Evolutionary conservation across 2,329 filamentous ascomycete species (phyloP), one percentile per base, ranked within the genome.

Genomic region (Colletotrichum brevisporum): DNA sequence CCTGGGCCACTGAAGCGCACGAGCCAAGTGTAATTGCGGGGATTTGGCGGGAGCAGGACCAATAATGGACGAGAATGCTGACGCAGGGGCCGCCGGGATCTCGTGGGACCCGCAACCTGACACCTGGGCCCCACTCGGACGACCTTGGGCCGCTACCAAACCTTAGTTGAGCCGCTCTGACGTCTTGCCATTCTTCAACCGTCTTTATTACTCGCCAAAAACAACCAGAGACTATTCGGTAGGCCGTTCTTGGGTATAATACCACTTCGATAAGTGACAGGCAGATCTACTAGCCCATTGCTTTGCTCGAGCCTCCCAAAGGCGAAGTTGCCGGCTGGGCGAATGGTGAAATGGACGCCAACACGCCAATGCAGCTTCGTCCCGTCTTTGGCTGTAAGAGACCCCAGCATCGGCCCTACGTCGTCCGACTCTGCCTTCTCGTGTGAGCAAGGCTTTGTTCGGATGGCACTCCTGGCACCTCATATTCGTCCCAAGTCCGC

Each of bases 101-200:
- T 36, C 31, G 6, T 36, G n/a, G 4, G 54, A 24, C 18, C 54
- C 62, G 27, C 15, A 18, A 4, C 2, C 24, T 36, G 26, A 48
- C 41, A 41, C 36, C 10, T n/a, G 18, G 5, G n/a, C 41, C 51
- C 51, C 60, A 65, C 54, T 53, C n/a, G 16, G 24, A 52, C 41
- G 50, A 39, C 52, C 39, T 24, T 66, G 41, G 36, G 47, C 47
- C 43, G 43, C 31, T 45, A 51, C 69, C 64, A 71, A 71, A 71
- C 69, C 69, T 71, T 71, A 69, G 60, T 64, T 69, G 69, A 71
- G 69, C 69, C 69, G 60, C 69, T 66, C 62, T 45, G 51, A 69
- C 66, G 62, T 66, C 54, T 18, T 27, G 3, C n/a, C 26, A 36
- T 16, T 16, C n/a, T 21, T 24, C 59, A 54, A 54, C 39, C 57